These are phyloP conservation scores for Phaeosphaeria sp. DNA, from an alignment of 2,329 filamentous ascomycete species.

Conservation along the genomic window DNA sequence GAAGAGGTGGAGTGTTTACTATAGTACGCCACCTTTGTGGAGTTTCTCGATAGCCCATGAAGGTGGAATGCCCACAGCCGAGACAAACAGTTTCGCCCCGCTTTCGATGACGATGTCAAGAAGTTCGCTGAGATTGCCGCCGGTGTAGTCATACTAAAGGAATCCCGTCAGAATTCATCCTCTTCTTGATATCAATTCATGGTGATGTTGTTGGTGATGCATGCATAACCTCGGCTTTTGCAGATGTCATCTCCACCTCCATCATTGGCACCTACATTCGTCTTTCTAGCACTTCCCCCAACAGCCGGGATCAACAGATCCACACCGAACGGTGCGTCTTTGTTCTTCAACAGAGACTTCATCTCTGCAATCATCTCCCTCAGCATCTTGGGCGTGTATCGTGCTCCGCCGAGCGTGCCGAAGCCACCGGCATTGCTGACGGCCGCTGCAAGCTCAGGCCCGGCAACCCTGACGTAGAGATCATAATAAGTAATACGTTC, in stretches of 20 bases:
- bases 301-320: conserved; percentile 45
- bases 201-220: neutral
- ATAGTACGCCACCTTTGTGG: conserved; percentile 35
- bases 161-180: neutral
- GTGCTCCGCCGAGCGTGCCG: conserved; percentile 30
- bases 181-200: conserved; percentile 3
- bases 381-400: conserved; percentile 33
- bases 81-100: conserved; percentile 44
- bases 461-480: conserved; percentile 15
- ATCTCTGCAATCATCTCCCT: conserved; percentile 36
- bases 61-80: conserved; percentile 43
- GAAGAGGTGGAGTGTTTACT: conserved; percentile 10
- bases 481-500: too few species aligned
- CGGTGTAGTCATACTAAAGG: conserved; percentile 40
- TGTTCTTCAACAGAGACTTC: conserved; percentile 26
- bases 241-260: neutral
- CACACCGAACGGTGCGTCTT: conserved; percentile 42
- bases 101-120: conserved; percentile 43
- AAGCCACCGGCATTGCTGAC: conserved; percentile 36
- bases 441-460: conserved; percentile 30
- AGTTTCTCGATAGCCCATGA: conserved; percentile 39
- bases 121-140: conserved; percentile 37
- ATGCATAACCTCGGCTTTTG: neutral
- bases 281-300: conserved; percentile 41
- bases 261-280: conserved; percentile 28